Evolutionary conservation across 257 asterid genomes (phyloP).

Genomic region (Nicotiana knightiana): DNA sequence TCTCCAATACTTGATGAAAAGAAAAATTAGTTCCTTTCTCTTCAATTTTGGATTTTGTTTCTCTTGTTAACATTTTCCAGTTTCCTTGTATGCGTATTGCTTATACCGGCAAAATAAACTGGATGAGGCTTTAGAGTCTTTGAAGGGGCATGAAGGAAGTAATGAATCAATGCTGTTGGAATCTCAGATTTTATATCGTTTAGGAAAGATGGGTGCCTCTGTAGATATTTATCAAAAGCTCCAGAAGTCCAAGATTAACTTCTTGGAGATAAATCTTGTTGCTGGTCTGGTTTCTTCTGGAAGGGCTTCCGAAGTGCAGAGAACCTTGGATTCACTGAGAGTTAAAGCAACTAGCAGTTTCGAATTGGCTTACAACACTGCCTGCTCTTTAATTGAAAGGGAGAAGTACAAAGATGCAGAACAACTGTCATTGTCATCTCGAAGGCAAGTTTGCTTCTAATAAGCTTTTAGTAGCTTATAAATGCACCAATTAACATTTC

Average conservation of each 20-base stretch:
- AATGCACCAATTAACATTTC: neutral
- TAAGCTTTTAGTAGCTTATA: neutral
- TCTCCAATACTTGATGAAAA: neutral
- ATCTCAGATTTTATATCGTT: conserved; percentile 73
- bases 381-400: conserved; percentile 74
- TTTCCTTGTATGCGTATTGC: conserved; percentile 41
- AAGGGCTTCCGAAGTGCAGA: conserved; percentile 76
- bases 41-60: conserved; percentile 1
- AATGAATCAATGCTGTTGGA: conserved; percentile 57
- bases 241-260: conserved; percentile 61
- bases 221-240: conserved; percentile 66
- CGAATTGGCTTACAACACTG: conserved; percentile 88
- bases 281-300: conserved; percentile 92
- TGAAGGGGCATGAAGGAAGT: conserved; percentile 56
- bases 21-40: neutral
- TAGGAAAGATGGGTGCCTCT: conserved; percentile 70
- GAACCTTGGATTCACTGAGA: conserved; percentile 58
- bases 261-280: conserved; percentile 65
- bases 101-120: conserved; percentile 76
- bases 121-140: conserved; percentile 60
- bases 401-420: conserved; percentile 71
- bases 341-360: conserved; percentile 78
- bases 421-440: conserved; percentile 73
- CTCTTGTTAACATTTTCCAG: neutral
- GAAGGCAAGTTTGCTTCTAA: conserved; percentile 43